Base-by-base conservation (phyloP, 768 basidiomycete species). In the Candolleomyces eurysporus region DNA sequence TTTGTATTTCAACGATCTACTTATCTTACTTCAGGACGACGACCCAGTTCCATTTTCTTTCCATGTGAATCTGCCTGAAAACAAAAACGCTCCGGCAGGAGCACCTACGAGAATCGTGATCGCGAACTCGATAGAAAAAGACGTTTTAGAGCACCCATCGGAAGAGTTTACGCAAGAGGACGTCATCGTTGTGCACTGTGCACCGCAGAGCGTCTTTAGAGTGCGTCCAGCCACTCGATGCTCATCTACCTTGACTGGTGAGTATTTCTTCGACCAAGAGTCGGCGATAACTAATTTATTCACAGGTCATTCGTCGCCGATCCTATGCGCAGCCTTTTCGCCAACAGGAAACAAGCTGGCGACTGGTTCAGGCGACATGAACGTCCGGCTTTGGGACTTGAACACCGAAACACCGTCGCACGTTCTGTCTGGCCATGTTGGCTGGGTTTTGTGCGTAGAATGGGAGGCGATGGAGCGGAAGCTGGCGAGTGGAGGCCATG, bases 371-470 rank as follows among this genome's bases (percentile, higher is more conserved):
- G 97, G 96, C 1, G 97, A 98, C 69, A 93, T 91, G 30, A 92
- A 89, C 60, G 94, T 90, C 13, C 85, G 97, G 4, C 75, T 99
- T 22, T 98, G 97, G 97, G 90, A 98, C 73, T 83, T 98, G 53
- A 84, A 90, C 68, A 96, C 92, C 0, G 97, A 98, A 73, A 90
- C 87, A 6, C 96, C 97, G 1, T 92, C 91, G 45, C 90, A 92
- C 70, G 89, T 88, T 14, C 81, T 98, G 17, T 75, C 83, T 0
- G 97, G 97, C 0, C 97, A 99, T 69, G 87, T 87, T 65, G 96
- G 95, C 0, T 98, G 96, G 96, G 94, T 99, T 1, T 81, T 98
- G 2, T 98, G 94, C 66, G 92, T 95, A 5, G 97, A 98, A 69
- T 99, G 96, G 96, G 95, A 98, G 68, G 91, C 92, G 0, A 83